Conservation (phyloP, 1,284 basidiomycete genomes). For the Chondrostereum purpureum region DNA sequence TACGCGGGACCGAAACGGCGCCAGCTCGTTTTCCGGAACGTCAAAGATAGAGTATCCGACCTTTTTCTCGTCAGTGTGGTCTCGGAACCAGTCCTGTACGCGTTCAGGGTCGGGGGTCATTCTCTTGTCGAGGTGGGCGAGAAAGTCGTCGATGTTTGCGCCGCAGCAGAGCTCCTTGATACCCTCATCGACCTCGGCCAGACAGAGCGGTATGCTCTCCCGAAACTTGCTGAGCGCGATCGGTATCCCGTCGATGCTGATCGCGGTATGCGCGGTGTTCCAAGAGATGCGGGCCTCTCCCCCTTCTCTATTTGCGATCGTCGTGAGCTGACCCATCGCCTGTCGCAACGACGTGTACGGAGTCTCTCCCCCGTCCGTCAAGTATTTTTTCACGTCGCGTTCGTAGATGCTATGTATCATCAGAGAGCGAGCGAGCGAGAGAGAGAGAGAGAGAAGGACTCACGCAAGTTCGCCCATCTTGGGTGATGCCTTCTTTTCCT, state of each 20-base stretch:
- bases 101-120: neutral
- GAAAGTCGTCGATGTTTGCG: neutral
- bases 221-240: neutral
- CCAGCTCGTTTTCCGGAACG: neutral
- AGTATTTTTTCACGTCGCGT: neutral
- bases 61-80: neutral
- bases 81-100: neutral
- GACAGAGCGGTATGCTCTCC: neutral
- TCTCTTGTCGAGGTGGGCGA: neutral
- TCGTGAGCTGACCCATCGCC: neutral
- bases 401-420: slow-evolving; percentile 2
- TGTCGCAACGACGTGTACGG: slow-evolving; percentile 1
- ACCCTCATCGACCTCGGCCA: neutral
- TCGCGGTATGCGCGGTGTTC: neutral
- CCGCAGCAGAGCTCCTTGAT: neutral
- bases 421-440: neutral
- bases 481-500: too few species aligned
- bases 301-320: neutral
- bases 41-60: slow-evolving; percentile 3
- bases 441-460: neutral
- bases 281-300: slow-evolving; percentile 1
- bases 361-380: neutral
- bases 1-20: neutral
- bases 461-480: too few species aligned
- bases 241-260: slow-evolving; percentile 3